Evolutionary conservation across 2,329 filamentous ascomycete species (phyloP), one percentile per base, ranked within the genome.

Genomic region (Pseudogymnoascus sp.): DNA sequence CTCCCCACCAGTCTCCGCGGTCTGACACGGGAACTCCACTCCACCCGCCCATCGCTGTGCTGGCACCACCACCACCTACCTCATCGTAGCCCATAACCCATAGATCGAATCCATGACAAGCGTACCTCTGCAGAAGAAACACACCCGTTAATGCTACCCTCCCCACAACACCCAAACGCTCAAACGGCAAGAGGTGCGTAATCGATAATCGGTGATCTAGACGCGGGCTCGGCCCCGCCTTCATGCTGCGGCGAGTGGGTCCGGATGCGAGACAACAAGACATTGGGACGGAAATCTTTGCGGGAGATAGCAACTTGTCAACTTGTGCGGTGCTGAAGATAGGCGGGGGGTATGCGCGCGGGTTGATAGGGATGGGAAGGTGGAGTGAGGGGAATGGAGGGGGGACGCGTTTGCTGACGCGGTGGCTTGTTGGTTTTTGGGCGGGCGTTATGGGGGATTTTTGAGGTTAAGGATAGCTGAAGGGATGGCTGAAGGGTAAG

Each of bases 401-500:
- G 51, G 26, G 3, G 5, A 12, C 29, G 51, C 29, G 29, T 57
- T 57, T 57, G 26, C 29, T 12, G n/a, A 34, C n/a, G 51, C 26
- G 26, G 8, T 31, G 8, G 29, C n/a, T 31, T 18, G n/a, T 57
- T 57, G 26, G n/a, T 34, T 26, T 34, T 57, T 26, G 5, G 26
- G 2, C 1, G 1, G 29, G n/a, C 12, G 12, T 34, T 10, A 57
- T 12, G 26, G 51, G 11, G 14, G 10, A 18, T 34, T 57, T 57
- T 57, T 57, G 29, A 5, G 26, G 12, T 18, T 18, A 57, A 29
- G 51, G 51, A 57, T 57, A 10, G 26, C 8, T 7, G 51, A 57
- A 57, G 51, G 51, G 51, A 57, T 57, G 4, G 26, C n/a, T 18
- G 51, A 57, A 57, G 51, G 51, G 51, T 68, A 69, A 72, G 69